Evolutionary conservation across 2,329 filamentous ascomycete species (phyloP).

Genomic region (Aspergillus fischeri): DNA sequence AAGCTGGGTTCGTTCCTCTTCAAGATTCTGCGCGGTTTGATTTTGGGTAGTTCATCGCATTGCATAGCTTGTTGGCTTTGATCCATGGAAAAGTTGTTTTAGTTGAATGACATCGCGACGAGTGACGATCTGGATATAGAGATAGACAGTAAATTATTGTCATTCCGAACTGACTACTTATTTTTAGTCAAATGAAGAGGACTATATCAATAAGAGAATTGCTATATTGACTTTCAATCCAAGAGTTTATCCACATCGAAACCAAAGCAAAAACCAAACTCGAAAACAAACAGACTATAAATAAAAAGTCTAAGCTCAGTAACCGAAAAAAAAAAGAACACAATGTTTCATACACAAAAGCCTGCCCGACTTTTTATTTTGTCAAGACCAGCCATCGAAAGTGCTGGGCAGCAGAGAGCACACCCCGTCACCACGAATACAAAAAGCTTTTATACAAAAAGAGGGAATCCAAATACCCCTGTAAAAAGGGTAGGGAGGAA

Average conservation of each 20-base stretch:
- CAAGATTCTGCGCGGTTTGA: background rate
- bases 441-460: background rate
- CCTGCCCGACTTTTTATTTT: background rate
- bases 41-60: background rate
- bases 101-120: background rate
- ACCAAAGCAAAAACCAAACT: background rate
- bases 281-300: background rate
- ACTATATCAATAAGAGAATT: background rate
- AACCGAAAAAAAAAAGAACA: background rate
- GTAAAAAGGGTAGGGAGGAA: background rate
- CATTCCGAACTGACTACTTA: background rate
- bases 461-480: background rate
- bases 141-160: background rate
- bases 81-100: background rate
- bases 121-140: background rate
- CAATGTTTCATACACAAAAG: conserved; percentile 1
- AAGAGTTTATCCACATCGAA: background rate
- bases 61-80: background rate
- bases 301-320: background rate
- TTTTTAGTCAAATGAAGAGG: background rate
- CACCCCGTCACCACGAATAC: background rate
- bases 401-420: background rate
- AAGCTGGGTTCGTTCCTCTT: too few relatives aligned
- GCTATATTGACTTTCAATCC: background rate
- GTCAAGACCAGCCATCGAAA: background rate